Evolutionary conservation across 1,284 basidiomycete genomes (phyloP), one percentile per base, ranked within the genome.

Genomic region (Sporisorium graminicola): DNA sequence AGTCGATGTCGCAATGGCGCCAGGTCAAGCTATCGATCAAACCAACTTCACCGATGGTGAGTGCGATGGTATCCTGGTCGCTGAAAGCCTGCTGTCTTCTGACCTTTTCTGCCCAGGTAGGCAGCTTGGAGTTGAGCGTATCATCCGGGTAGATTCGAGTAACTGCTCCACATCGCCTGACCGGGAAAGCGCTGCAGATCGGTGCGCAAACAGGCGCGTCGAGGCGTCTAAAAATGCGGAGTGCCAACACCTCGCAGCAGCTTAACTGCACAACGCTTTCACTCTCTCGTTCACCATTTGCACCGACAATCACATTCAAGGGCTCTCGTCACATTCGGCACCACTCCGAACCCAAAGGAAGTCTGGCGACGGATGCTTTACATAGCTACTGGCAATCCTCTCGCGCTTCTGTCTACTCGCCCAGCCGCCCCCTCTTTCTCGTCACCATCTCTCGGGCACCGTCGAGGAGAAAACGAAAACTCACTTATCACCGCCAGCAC

Each of bases 101-200:
- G n/a, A n/a, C n/a, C n/a, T n/a, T n/a, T n/a, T n/a, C n/a, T n/a
- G n/a, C n/a, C n/a, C n/a, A n/a, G n/a, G n/a, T n/a, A n/a, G n/a
- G n/a, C n/a, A n/a, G n/a, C n/a, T n/a, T n/a, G n/a, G n/a, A n/a
- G n/a, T n/a, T n/a, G n/a, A n/a, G n/a, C n/a, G n/a, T n/a, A n/a
- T n/a, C n/a, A n/a, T n/a, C n/a, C n/a, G n/a, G n/a, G n/a, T n/a
- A n/a, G n/a, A n/a, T n/a, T n/a, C n/a, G n/a, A n/a, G n/a, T n/a
- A 31, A 31, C 29, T 56, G 61, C 61, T 62, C 59, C 59, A 62
- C 59, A 62, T 62, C 27, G 47, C 7, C n/a, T 29, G 47, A 29
- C 7, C 47, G 9, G 9, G 54, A 50, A 40, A 53, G 31, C 55
- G 37, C 40, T 55, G 59, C 61, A 64, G 61, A 63, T 63, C 54